phyloP scores from a whole-genome alignment of 202 grass and related monocot species.

The Brachypodium distachyon region DNA sequence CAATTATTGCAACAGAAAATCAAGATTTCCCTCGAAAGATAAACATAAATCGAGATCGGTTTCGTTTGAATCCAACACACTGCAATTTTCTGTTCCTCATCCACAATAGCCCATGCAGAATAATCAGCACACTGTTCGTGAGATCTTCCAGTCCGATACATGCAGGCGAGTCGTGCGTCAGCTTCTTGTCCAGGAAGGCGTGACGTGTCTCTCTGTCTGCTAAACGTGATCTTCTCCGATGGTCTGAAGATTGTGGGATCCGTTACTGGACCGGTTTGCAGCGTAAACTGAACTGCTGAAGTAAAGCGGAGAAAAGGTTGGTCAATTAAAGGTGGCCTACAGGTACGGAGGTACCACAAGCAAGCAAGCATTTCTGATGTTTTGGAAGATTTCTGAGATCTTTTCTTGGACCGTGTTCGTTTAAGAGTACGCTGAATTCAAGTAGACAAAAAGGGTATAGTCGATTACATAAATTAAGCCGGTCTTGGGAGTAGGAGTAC shows the following conservation, averaged over 20 bases:
- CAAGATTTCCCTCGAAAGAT: too few relatives aligned
- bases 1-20: slow-evolving; percentile 19
- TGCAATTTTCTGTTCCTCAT: not conserved
- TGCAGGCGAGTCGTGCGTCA: not conserved
- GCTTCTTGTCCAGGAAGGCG: not conserved
- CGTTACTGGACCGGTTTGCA: not conserved
- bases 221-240: not conserved
- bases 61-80: not conserved
- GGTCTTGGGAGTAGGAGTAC: not conserved
- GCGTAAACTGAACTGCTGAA: not conserved
- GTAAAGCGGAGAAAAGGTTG: not conserved
- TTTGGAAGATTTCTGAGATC: not conserved
- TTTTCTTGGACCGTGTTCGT: not conserved
- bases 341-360: not conserved
- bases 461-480: not conserved
- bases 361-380: not conserved
- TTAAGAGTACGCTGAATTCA: not conserved
- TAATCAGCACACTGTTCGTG: not conserved
- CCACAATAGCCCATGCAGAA: not conserved
- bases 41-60: not conserved
- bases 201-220: not conserved
- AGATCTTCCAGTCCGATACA: not conserved
- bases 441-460: not conserved
- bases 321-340: not conserved
- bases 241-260: not conserved